These are phyloP conservation scores for Vanilla planifolia DNA, from an alignment of 106 monocot species.

Conservation along the genomic window DNA sequence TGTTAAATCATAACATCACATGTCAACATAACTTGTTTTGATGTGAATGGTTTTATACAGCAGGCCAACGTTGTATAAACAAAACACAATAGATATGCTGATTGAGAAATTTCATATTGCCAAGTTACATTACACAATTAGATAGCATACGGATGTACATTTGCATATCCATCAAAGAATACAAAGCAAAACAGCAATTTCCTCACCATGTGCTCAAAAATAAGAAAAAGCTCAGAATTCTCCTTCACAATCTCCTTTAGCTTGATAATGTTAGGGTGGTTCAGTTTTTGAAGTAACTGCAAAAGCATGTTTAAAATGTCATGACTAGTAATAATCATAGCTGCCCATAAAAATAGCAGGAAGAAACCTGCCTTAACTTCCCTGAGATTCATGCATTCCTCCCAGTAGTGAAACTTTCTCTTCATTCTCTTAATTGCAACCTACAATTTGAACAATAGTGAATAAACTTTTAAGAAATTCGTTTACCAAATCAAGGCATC, in stretches of 20 bases:
- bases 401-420: conserved; percentile 73
- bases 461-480: neutral
- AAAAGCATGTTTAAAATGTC: conserved; percentile 7
- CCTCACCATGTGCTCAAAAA: conserved; percentile 77
- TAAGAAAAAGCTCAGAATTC: conserved; percentile 64
- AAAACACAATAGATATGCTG: no score
- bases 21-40: no score
- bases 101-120: no score
- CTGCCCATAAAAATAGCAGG: neutral
- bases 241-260: conserved; percentile 65
- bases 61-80: no score
- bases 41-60: no score
- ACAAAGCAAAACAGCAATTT: neutral
- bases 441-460: conserved; percentile 18
- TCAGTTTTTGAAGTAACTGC: conserved; percentile 59
- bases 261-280: conserved; percentile 69
- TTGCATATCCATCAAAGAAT: no score
- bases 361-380: conserved; percentile 61
- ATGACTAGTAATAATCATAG: neutral
- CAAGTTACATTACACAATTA: no score
- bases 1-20: no score
- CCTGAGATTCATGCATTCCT: conserved; percentile 66
- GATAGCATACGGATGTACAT: no score
- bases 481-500: conserved; percentile 2
- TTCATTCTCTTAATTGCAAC: conserved; percentile 96